phyloP scores from a whole-genome alignment of 805 yeast genomes.

The Hanseniaspora mollemarum region DNA sequence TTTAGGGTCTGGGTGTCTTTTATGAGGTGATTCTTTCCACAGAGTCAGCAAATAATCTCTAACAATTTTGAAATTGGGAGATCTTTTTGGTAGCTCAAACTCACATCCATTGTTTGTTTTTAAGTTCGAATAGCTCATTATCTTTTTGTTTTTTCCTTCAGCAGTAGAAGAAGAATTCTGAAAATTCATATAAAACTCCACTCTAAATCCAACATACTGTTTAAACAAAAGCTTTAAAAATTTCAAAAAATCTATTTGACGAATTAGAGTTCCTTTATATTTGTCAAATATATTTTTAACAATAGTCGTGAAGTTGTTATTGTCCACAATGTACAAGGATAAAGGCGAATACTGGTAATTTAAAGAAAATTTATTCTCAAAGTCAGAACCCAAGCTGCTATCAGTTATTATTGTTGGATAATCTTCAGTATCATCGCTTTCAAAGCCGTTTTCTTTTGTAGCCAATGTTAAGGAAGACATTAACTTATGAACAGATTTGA shows the following conservation, averaged over 20 bases:
- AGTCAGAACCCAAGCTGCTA: slow-evolving; percentile 4
- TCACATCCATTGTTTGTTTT: neutral
- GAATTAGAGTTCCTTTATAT: slow-evolving; percentile 26
- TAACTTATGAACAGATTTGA: slow-evolving; percentile 11
- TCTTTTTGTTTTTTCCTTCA: neutral
- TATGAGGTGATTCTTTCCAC: slow-evolving; percentile 16
- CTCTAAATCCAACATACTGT: slow-evolving; percentile 20
- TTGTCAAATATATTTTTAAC: slow-evolving; percentile 22
- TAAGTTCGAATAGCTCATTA: neutral
- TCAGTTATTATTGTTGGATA: slow-evolving; percentile 22
- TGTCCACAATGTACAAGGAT: slow-evolving; percentile 14
- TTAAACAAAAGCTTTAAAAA: slow-evolving; percentile 25
- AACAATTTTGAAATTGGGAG: slow-evolving; percentile 8
- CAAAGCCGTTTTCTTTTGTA: neutral
- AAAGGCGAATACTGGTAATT: slow-evolving; percentile 2
- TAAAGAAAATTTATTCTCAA: neutral
- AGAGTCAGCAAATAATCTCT: slow-evolving; percentile 9
- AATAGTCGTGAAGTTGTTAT: slow-evolving; percentile 5
- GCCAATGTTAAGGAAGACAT: slow-evolving; percentile 9
- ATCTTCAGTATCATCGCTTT: slow-evolving; percentile 24
- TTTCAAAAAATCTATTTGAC: slow-evolving; percentile 30
- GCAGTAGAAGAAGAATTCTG: slow-evolving; percentile 2
- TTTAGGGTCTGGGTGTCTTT: slow-evolving; percentile 12
- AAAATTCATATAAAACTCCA: slow-evolving; percentile 7
- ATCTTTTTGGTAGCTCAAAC: slow-evolving; percentile 1